Base-by-base conservation (phyloP, 1,284 basidiomycete species). In the Somion occarium region DNA sequence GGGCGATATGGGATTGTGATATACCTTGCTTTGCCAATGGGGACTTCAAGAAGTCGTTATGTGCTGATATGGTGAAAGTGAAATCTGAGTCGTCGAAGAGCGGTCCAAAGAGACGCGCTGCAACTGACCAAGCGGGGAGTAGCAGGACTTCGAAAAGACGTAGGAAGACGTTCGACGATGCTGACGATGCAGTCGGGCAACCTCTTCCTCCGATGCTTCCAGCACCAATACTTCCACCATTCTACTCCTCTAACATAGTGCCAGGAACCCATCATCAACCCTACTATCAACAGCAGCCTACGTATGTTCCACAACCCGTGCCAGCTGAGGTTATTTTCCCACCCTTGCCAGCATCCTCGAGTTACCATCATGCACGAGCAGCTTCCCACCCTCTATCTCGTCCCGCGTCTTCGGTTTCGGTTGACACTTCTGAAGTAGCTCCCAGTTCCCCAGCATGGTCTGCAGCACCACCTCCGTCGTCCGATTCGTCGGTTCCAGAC, bases 1-100 rank as follows among this genome's bases (percentile, higher is more conserved):
- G 86, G 86, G 86, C 86, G 1, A 85, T 89, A 51, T 85, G 78
- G 67, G 84, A 88, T 57, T 76, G 81, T 53, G 85, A 88, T 60
- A 55, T 88, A 19, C 76, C 80, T 25, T 88, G 85, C 55, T 88
- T 88, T 57, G 74, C 79, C 50, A 79, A 78, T 38, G 85, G 85
- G 24, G 82, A 80, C 19, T 88, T 88, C 66, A 78, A 79, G 62
- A 88, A 87, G 61, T 72, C 82, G 23, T 70, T 84, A 22, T 87
- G 85, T 56, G 79, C 79, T 26, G 85, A 88, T 51, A 76, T 82
- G 64, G 75, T 74, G 49, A 70, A 72, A 48, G 69, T 70, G 56
- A 73, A 68, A 63, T 66, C 64, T n/a, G 50, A 53, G 59, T 60
- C 55, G 1, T 49, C 54, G 24, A 60, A 54, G 56, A 63, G 61